Conservation (phyloP, 768 basidiomycete genomes). For the Kwoniella bestiolae region DNA sequence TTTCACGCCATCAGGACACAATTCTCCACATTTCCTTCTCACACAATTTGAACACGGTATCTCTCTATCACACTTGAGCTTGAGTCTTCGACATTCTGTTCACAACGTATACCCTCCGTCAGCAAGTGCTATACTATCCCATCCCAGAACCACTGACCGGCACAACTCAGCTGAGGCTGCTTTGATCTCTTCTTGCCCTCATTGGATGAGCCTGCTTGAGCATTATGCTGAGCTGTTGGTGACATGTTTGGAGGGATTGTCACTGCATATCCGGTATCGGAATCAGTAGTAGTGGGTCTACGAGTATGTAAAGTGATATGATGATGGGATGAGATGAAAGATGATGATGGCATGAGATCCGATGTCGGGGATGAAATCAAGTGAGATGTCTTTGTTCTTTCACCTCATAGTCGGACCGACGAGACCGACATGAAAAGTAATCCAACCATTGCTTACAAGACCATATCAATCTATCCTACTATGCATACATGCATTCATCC, state of each 20-base stretch:
- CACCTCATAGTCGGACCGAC: no score
- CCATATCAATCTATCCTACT: no score
- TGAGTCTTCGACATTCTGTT: conserved; percentile 35
- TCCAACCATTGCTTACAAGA: no score
- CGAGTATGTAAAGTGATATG: no score
- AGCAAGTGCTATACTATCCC: no score
- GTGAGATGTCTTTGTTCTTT: no score
- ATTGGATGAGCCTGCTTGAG: conserved; percentile 14
- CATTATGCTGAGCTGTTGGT: not conserved
- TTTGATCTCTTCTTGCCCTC: conserved; percentile 17
- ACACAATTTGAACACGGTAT: conserved; percentile 34
- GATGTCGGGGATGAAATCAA: not conserved
- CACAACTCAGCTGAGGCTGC: conserved; percentile 29
- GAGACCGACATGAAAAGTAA: no score
- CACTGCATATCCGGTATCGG: not conserved
- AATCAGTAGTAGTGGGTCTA: no score
- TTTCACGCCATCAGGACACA: conserved; percentile 32
- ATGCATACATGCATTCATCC: no score
- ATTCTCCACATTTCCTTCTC: conserved; percentile 23
- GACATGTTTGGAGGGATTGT: not conserved
- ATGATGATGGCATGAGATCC: not conserved
- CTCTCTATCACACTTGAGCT: conserved; percentile 34
- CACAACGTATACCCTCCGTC: not conserved
- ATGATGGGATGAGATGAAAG: not conserved
- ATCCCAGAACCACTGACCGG: conserved; percentile 14